phyloP scores from a whole-genome alignment of 31 red algal genomes.

The Odonthalia washingtoniensis region DNA sequence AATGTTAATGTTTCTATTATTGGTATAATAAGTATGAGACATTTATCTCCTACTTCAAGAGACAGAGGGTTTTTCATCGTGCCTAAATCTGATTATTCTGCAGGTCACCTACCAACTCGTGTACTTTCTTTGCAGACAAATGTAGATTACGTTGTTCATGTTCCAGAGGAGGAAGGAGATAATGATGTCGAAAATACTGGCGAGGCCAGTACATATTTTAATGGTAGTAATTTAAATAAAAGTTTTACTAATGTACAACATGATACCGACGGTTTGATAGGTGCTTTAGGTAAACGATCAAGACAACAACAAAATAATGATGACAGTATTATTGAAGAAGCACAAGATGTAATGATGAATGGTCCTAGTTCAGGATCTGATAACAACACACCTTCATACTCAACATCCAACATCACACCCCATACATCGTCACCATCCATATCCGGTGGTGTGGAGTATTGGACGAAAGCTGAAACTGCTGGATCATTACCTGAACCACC shows the following conservation, averaged over 20 bases:
- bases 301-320: not conserved
- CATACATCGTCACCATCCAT: not conserved
- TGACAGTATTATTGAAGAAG: not conserved
- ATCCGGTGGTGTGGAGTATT: not conserved
- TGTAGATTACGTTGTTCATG: constrained; percentile 31
- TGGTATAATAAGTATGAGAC: constrained; percentile 59
- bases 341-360: not conserved
- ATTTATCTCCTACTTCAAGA: constrained; percentile 23
- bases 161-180: not conserved
- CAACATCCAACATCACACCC: not conserved
- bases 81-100: constrained; percentile 49
- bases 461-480: not conserved
- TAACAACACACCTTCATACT: not conserved
- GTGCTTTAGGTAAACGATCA: not conserved
- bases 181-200: too few relatives aligned
- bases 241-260: not conserved
- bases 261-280: not conserved
- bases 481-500: not conserved
- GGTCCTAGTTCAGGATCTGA: not conserved
- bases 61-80: constrained; percentile 58
- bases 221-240: not conserved
- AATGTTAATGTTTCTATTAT: constrained; percentile 45
- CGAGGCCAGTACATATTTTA: too few relatives aligned
- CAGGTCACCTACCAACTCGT: constrained; percentile 45
- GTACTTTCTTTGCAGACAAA: constrained; percentile 54